Conservation (phyloP, 164 flowering plant genomes). For the Platanus orientalis region DNA sequence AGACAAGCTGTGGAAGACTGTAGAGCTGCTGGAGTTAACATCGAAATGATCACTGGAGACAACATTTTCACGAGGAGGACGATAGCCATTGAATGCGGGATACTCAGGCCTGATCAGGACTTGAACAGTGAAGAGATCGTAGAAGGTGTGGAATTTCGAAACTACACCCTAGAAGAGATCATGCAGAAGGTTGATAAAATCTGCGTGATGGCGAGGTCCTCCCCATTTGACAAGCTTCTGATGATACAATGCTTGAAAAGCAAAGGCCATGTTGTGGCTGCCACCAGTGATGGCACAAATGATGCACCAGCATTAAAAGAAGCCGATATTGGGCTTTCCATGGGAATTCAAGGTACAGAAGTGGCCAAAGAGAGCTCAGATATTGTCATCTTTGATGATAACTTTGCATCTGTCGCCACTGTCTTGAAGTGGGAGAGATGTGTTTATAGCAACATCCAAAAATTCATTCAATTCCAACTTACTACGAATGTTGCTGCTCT, state of each 20-base stretch:
- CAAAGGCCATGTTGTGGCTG: conserved; percentile 41
- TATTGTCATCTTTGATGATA: conserved; percentile 37
- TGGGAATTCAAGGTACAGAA: conserved; percentile 48
- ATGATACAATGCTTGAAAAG: conserved; percentile 40
- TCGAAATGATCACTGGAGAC: conserved; percentile 45
- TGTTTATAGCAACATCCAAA: conserved; percentile 41
- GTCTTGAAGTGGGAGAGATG: conserved; percentile 44
- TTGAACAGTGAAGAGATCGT: conserved; percentile 21
- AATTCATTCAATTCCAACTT: conserved; percentile 48
- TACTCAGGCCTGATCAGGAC: conserved; percentile 22
- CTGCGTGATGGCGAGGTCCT: conserved; percentile 40
- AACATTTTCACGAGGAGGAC: conserved; percentile 40
- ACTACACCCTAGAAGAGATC: conserved; percentile 32
- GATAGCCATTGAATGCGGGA: conserved; percentile 37
- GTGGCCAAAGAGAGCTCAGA: conserved; percentile 33
- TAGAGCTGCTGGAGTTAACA: conserved; percentile 27
- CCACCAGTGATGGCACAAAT: conserved; percentile 45
- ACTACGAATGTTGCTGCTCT: conserved; percentile 44
- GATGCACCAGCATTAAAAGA: conserved; percentile 41
- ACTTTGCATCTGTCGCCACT: conserved; percentile 32
- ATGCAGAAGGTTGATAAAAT: conserved; percentile 30
- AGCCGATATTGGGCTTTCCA: conserved; percentile 42
- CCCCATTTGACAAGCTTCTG: conserved; percentile 42
- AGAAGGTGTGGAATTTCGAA: conserved; percentile 37
- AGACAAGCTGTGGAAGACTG: conserved; percentile 29